Base-by-base conservation (phyloP, 345 rosid species). In the Excoecaria agallocha region DNA sequence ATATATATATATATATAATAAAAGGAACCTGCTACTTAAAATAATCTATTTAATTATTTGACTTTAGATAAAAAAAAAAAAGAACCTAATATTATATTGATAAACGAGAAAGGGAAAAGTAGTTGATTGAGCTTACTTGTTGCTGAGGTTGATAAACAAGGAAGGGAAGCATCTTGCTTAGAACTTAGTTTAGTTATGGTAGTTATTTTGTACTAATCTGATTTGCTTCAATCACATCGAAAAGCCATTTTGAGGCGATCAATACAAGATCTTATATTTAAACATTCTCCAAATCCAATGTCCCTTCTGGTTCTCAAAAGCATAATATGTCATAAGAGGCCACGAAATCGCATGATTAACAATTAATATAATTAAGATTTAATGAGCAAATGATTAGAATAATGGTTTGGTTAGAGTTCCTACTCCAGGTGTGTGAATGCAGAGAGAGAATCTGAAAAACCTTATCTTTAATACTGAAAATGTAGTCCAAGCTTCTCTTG, bases 401-500 rank as follows among this genome's bases (percentile, higher is more conserved):
- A 45, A 45, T 55, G n/a, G 24, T 55, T 59, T 56, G 8, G 22
- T 37, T 19, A 0, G 24, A 12, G 49, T 8, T 13, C 12, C 68
- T 16, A 0, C 30, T 30, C 0, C 45, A 13, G 11, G 12, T 57
- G 22, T 13, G 35, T 6, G 35, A 5, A 30, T 64, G 54, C 19
- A 55, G 12, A 0, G 66, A 57, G 63, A 6, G 19, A 6, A 41
- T 13, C 6, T 22, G 30, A 24, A 25, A 30, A 17, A 61, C 82
- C 86, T 83, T 85, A 83, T 81, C 88, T 72, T 7, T 17, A 69
- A 64, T 38, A 62, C 49, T 52, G 46, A 67, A 46, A n/a, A 59
- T 74, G 68, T 19, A 60, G 84, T 64, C 84, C 80, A 82, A 69
- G 78, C 66, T 69, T 79, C 84, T 73, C 74, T 76, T 79, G 84